Conservation (phyloP, 73 alveolate species). For the Paramecium pentaurelia region DNA sequence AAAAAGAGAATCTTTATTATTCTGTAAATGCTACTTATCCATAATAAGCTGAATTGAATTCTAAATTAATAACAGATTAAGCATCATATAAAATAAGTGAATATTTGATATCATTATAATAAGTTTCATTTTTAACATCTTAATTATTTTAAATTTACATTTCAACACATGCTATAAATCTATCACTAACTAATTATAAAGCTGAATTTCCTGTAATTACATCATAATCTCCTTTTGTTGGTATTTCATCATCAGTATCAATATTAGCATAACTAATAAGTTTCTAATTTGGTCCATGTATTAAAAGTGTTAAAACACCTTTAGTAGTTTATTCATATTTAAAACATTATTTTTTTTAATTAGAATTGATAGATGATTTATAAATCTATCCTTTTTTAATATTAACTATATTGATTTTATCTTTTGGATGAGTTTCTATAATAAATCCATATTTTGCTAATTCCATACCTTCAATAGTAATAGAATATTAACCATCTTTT, state of each 20-base stretch:
- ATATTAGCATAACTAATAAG: not conserved
- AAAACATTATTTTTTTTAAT: conserved; percentile 18
- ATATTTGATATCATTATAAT: not conserved
- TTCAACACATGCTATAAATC: conserved; percentile 1
- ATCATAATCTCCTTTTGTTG: not conserved
- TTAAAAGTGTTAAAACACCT: not conserved
- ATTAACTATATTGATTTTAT: not conserved
- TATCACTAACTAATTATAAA: not conserved
- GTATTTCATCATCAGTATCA: not conserved
- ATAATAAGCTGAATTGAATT: not conserved
- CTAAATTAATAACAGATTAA: not conserved
- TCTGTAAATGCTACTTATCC: not conserved
- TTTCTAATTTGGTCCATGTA: conserved; percentile 23
- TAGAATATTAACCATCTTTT: not conserved
- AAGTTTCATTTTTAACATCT: not conserved
- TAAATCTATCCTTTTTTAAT: not conserved
- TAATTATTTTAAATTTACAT: not conserved
- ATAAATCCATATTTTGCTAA: not conserved
- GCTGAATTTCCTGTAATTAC: not conserved
- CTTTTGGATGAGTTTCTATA: not conserved
- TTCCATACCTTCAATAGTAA: not conserved
- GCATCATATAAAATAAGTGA: not conserved
- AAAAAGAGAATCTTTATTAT: not conserved
- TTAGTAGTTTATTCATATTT: not conserved
- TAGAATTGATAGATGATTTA: not conserved